Evolutionary conservation across 257 asterid species (phyloP).

Genomic region (Fraxinus excelsior): DNA sequence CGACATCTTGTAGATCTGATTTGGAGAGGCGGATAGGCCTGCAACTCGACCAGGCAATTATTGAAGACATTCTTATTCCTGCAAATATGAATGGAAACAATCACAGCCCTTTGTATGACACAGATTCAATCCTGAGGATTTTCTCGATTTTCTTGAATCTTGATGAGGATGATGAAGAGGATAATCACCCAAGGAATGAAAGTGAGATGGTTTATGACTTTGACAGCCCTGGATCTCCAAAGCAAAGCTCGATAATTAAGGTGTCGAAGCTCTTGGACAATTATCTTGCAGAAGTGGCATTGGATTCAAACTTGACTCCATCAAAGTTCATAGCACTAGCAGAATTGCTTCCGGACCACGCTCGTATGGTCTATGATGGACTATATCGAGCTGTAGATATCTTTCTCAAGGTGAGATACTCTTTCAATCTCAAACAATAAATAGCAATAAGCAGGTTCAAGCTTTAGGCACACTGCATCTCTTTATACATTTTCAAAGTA

Average conservation of each 20-base stretch:
- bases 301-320: constrained; percentile 68
- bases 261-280: constrained; percentile 81
- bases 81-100: constrained; percentile 51
- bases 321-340: constrained; percentile 69
- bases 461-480: background rate
- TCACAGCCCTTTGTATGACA: constrained; percentile 67
- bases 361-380: constrained; percentile 77
- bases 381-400: constrained; percentile 85
- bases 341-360: constrained; percentile 88
- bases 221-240: constrained; percentile 89
- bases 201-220: constrained; percentile 74
- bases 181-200: constrained; percentile 58
- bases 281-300: constrained; percentile 81
- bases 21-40: constrained; percentile 87
- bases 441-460: background rate
- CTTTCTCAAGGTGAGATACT: constrained; percentile 79
- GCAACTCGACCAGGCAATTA: constrained; percentile 87
- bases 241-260: constrained; percentile 83
- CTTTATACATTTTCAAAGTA: background rate
- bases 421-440: constrained; percentile 2
- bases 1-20: constrained; percentile 80
- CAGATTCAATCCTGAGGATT: constrained; percentile 67
- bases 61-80: constrained; percentile 88
- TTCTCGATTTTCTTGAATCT: constrained; percentile 84
- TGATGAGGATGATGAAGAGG: constrained; percentile 82